phyloP scores from a whole-genome alignment of 306 rosid genomes.

The Cucurbita maxima region DNA sequence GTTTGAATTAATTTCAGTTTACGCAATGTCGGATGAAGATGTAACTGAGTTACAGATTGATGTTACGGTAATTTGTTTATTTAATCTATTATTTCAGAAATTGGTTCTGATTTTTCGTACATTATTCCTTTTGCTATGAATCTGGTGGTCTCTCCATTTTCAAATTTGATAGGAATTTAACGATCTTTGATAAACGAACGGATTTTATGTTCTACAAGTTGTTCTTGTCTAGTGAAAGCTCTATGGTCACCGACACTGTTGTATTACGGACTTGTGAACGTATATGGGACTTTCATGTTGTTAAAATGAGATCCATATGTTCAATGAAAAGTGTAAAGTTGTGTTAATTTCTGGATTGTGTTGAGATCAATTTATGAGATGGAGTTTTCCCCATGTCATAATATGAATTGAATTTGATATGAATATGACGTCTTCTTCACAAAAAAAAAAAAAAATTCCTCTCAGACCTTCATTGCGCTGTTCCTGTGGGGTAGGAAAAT shows the following conservation, averaged over 20 bases:
- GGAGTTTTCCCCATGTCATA: not conserved
- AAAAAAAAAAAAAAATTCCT: not conserved
- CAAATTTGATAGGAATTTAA: not conserved
- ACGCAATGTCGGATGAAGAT: slow-evolving; percentile 42
- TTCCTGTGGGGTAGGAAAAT: not conserved
- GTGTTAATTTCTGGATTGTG: not conserved
- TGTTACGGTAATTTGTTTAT: slow-evolving; percentile 46
- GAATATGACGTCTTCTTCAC: not conserved
- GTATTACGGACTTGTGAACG: not conserved
- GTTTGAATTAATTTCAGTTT: slow-evolving; percentile 20
- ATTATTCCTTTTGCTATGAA: not conserved
- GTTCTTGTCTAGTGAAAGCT: not conserved
- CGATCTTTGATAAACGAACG: not conserved
- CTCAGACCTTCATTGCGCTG: not conserved
- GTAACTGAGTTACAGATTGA: slow-evolving; percentile 83
- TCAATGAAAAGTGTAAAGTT: not conserved
- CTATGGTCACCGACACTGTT: not conserved
- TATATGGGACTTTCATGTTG: not conserved
- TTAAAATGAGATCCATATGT: not conserved
- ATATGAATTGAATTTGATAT: not conserved
- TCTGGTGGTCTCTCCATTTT: not conserved
- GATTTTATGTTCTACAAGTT: not conserved
- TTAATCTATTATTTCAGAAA: not conserved
- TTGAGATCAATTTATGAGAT: not conserved
- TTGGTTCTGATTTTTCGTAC: not conserved